Evolutionary conservation across 805 yeast species (phyloP), one percentile per base, ranked within the genome.

Genomic region (Candida wancherniae): DNA sequence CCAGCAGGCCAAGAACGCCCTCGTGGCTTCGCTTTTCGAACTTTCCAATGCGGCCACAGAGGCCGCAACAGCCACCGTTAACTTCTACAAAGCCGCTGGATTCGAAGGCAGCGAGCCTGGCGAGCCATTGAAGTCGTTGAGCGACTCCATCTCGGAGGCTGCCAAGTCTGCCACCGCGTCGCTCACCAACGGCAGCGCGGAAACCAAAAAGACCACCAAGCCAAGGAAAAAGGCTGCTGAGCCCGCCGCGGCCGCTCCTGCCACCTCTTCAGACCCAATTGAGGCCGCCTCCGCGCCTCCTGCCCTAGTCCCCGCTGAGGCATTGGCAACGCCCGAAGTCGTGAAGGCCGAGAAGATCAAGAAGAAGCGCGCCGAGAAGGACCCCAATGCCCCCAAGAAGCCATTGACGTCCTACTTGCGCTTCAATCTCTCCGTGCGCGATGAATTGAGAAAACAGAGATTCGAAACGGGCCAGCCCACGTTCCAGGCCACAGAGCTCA

Each of bases 381-480:
- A 90, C 59, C 97, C 97, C 31, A 80, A 84, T 50, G 96, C 95
- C 26, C 98, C 98, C 37, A 86, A 84, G 69, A 87, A 87, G 51
- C 97, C 98, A 10, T 67, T 85, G 51, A 87, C 96, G 14, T 82
- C 84, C 26, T 88, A 78, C 64, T 84, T 90, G 57, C 68, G 69
- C 24, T 90, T 77, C 59, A 77, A 85, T 31, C 79, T 82, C 43
- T 77, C 75, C 44, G 73, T 77, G 43, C 78, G 95, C 50, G 82
- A 80, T 40, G 63, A 70, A 22, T 70, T 88, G 40, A 75, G 80
- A 34, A 79, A 73, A 32, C 87, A 83, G 40, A 73, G 94, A 51
- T 70, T 63, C 34, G 61, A 61, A 21, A 63, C 69, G 28, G 63
- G 82, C 19, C 66, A 70, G 47, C 73, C 81, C 10, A 75, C 84